These are phyloP conservation scores for Cladophialophora carrionii DNA, from an alignment of 2,329 filamentous ascomycete species.

Conservation along the genomic window DNA sequence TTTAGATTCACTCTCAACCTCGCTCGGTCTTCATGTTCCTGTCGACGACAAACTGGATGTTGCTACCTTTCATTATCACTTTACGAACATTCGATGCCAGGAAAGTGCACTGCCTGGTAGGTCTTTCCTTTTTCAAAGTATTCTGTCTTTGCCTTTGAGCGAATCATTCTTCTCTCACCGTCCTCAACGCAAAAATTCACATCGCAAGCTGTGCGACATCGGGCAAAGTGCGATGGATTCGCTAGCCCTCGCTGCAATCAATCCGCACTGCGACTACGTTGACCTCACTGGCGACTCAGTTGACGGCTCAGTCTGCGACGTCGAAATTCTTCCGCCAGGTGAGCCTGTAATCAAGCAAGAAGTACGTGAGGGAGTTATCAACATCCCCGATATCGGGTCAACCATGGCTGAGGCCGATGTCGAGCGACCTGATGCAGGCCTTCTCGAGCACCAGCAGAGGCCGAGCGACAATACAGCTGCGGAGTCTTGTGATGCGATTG, in stretches of 20 bases:
- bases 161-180: neutral
- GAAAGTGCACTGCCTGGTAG: neutral
- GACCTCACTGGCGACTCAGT: conserved; percentile 28
- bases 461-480: neutral
- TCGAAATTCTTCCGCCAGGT: neutral
- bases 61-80: neutral
- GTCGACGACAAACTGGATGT: neutral
- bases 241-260: neutral
- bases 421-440: neutral
- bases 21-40: neutral
- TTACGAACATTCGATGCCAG: neutral
- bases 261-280: neutral
- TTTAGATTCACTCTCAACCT: too few species aligned
- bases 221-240: conserved; percentile 14
- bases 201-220: neutral
- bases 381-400: neutral
- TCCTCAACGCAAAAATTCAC: neutral
- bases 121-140: neutral
- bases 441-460: neutral
- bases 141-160: neutral
- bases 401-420: neutral
- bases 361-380: conserved; percentile 1
- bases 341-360: conserved; percentile 21
- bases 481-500: neutral
- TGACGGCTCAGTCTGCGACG: neutral